A percentile compares a stretch with the other conserved stretches of the same genome.
Conservation (phyloP, 169 alveolate species). For the Plasmodium chabaudi region DNA sequence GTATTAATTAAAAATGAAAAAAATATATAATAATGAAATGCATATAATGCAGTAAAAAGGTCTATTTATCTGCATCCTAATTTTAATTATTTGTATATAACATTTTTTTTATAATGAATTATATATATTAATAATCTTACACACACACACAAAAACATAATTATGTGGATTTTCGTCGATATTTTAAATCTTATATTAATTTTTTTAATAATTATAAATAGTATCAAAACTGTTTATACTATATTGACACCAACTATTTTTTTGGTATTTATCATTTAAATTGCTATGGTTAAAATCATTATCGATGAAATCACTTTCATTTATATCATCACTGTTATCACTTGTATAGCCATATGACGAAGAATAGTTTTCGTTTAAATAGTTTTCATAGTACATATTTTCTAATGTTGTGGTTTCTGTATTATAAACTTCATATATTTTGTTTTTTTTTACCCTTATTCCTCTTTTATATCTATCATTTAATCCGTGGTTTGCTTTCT, state of each 20-base stretch:
- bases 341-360: slow-evolving; percentile 56
- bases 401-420: slow-evolving; percentile 53
- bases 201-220: slow-evolving; percentile 17
- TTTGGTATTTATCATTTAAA: slow-evolving; percentile 18
- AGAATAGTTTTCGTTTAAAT: slow-evolving; percentile 64
- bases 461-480: slow-evolving; percentile 9
- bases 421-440: slow-evolving; percentile 67
- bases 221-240: slow-evolving; percentile 42
- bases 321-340: slow-evolving; percentile 23
- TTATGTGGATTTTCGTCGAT: too few relatives aligned
- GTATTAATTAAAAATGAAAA: too few relatives aligned
- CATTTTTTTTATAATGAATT: too few relatives aligned
- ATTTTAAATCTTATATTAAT: too few relatives aligned
- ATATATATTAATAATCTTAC: neutral
- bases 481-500: slow-evolving; percentile 6
- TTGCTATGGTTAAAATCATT: slow-evolving; percentile 26
- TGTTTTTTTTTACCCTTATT: slow-evolving; percentile 28
- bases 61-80: too few relatives aligned
- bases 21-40: too few relatives aligned
- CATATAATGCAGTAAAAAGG: neutral
- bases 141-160: neutral
- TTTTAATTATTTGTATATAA: too few relatives aligned
- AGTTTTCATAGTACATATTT: slow-evolving; percentile 58
- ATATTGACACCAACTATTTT: slow-evolving; percentile 18
- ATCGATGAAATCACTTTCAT: slow-evolving; percentile 31